phyloP scores from a whole-genome alignment of 345 rosid genomes.

The Arabidopsis arenosa region DNA sequence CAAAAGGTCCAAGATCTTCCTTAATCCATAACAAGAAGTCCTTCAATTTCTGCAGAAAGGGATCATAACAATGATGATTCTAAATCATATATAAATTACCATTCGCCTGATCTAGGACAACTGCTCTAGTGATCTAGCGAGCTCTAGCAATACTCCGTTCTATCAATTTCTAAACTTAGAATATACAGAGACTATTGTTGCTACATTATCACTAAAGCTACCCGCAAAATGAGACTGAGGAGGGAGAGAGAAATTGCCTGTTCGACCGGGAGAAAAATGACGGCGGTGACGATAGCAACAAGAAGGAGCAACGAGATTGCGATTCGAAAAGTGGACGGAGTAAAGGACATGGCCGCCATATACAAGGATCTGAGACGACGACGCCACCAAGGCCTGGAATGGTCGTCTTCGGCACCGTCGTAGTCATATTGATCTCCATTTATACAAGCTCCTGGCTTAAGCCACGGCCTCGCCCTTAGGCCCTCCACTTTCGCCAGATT shows the following conservation, averaged over 20 bases:
- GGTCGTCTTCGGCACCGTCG: constrained; percentile 41
- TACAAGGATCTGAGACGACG: constrained; percentile 46
- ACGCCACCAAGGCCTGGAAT: constrained; percentile 48
- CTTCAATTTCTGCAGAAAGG: constrained; percentile 51
- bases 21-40: constrained; percentile 59
- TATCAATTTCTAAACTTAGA: neutral
- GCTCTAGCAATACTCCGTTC: neutral
- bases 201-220: constrained; percentile 21
- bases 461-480: constrained; percentile 47
- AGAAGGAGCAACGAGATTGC: constrained; percentile 51
- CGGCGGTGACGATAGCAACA: constrained; percentile 44
- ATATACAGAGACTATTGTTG: neutral
- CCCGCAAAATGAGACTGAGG: neutral
- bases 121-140: neutral
- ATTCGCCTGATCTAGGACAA: constrained; percentile 13
- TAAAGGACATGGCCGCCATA: constrained; percentile 39
- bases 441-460: constrained; percentile 45
- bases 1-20: constrained; percentile 65
- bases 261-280: constrained; percentile 51
- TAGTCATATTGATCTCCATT: constrained; percentile 31
- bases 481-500: constrained; percentile 50
- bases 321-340: constrained; percentile 47
- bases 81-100: neutral
- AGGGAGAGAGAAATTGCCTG: constrained; percentile 40
- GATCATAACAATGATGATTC: constrained; percentile 8